Base-by-base conservation (phyloP, 768 basidiomycete genomes). In the Podaxis pistillaris region DNA sequence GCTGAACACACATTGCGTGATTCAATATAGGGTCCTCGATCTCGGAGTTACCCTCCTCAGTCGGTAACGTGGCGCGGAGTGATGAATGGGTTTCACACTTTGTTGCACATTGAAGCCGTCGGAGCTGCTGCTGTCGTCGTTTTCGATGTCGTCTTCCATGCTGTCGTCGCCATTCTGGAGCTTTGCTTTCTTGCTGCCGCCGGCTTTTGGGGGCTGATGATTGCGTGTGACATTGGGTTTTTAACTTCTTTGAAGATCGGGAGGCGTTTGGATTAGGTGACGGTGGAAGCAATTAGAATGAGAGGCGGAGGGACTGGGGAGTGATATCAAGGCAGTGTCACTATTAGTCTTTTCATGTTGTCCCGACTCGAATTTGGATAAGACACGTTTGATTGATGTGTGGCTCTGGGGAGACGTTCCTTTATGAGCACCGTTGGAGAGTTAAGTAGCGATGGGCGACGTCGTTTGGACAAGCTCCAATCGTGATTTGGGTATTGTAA, bases 221-320 rank as follows among this genome's bases (percentile, higher is more conserved):
- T 38, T 56, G 47, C 54, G 61, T 22, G 36, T 24, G 61, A 41
- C 75, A 67, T 80, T 84, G 26, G 73, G 69, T 68, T 69, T 76
- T 72, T 7, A 63, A 69, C 67, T 70, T 72, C 40, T 53, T 60
- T 57, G 70, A 64, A 56, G 64, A 67, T 50, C 64, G 64, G 24
- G 65, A 66, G 26, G 68, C 63, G 5, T 67, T 60, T 24, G 67
- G 69, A 38, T 70, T 64, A 38, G 74, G 69, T 24, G 74, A 74
- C 2, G 81, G 81, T 17, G 87, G 86, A 17, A 90, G 90, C 17
- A 90, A 89, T 17, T 89, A 89, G 6, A 88, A 87, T 58, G 90
- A 70, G 26, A 24, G 53, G 19, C 17, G 36, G 33, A 19, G 17
- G 30, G 22, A 26, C 50, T 54, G 53, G 90, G 80, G 30, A 71